Base-by-base conservation (phyloP, 1,284 basidiomycete genomes). In the Cutaneotrichosporon mucoides region DNA sequence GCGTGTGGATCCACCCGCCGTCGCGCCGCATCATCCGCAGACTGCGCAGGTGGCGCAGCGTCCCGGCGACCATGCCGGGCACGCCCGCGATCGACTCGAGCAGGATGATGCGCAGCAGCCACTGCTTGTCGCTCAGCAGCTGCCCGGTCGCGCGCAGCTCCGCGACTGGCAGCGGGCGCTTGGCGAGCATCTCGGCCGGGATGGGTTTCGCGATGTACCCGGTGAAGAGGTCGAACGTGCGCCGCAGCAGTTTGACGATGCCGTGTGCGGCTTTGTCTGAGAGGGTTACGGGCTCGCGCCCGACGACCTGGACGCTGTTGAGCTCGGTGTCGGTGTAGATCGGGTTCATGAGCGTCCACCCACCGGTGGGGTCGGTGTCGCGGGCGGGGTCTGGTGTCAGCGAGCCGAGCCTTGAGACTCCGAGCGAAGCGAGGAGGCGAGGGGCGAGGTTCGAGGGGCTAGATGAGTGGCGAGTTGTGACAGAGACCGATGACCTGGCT, bases 21-120 rank as follows among this genome's bases (percentile, higher is more conserved):
- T 96, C 92, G 52, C 92, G 85, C 66, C 86, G 84, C 87, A 96
- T 88, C 35, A 92, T 79, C 50, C 92, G 84, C 40, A 95, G 80
- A 73, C 88, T 90, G 45, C 84, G 83, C 33, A 95, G 81, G 79
- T 95, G 92, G 40, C 92, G 84, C 46, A 92, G 81, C 35, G 89
- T 89, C 2, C 90, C 93, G 11, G 87, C 92, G 1, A 93, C 91
- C 91, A 95, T 94, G 2, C 93, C 93, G 10, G 92, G 91, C 6
- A 93, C 93, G 42, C 91, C 95, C 5, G 95, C 95, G 54, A 96
- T 85, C 55, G 84, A 88, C 79, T 96, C 93, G 46, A 96, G 82
- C 79, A 96, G 89, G 48, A 96, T 80, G 64, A 94, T 89, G 33
- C 92, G 86, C 63, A 82, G 81, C 51, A 96, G 78, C 93, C 92